Evolutionary conservation across 208 protist genomes (phyloP).

Genomic region (Blastocrithidia nonstop): DNA sequence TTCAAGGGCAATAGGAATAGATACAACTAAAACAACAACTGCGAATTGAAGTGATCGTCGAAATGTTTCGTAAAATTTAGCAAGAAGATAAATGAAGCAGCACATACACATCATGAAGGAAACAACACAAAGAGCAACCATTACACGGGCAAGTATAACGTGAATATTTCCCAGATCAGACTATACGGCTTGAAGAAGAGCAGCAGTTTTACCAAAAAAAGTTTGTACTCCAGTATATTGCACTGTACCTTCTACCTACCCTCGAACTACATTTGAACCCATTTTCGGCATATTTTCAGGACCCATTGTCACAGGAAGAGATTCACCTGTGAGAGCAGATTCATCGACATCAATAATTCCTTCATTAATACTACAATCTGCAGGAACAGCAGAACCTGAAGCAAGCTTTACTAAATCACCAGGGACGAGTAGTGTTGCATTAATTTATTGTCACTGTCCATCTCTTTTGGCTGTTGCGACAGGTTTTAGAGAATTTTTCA

Average conservation of each 20-base stretch:
- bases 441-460: constrained; percentile 65
- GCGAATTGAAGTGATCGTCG: constrained; percentile 52
- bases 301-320: constrained; percentile 84
- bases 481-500: constrained; percentile 80
- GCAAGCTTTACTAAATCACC: constrained; percentile 88
- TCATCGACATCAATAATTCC: constrained; percentile 89
- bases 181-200: constrained; percentile 72
- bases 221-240: constrained; percentile 84
- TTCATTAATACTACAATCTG: constrained; percentile 83
- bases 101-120: constrained; percentile 52
- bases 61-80: constrained; percentile 43
- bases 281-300: constrained; percentile 81
- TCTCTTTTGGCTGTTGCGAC: constrained; percentile 65
- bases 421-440: constrained; percentile 76
- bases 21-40: constrained; percentile 85
- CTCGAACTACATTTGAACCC: constrained; percentile 77
- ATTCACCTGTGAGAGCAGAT: constrained; percentile 91
- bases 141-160: constrained; percentile 43
- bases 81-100: constrained; percentile 70
- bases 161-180: constrained; percentile 61
- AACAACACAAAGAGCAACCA: constrained; percentile 38
- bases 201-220: constrained; percentile 89
- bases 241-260: constrained; percentile 60
- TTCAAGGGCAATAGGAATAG: constrained; percentile 82
- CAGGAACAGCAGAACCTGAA: constrained; percentile 83